phyloP scores from a whole-genome alignment of 495 filamentous ascomycete species.

The Aspergillus cavernicola region DNA sequence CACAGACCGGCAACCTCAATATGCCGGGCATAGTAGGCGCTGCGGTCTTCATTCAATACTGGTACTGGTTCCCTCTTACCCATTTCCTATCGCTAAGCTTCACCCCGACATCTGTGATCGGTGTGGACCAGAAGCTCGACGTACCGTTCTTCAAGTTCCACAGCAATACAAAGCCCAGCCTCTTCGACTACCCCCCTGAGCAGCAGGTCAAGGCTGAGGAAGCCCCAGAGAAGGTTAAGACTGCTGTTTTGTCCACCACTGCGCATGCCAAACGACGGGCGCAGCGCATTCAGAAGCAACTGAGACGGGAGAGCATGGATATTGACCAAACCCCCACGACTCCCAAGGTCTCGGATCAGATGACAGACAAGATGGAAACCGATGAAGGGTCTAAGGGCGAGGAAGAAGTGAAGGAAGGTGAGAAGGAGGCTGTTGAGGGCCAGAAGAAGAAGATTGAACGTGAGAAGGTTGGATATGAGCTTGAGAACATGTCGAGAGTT shows the following conservation, averaged over 20 bases:
- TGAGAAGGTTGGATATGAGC: constrained; percentile 92
- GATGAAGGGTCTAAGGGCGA: constrained; percentile 66
- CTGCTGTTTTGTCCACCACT: constrained; percentile 93
- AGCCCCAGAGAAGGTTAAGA: constrained; percentile 89
- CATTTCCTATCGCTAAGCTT: constrained; percentile 96
- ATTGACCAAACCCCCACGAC: constrained; percentile 74
- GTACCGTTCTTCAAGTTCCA: constrained; percentile 96
- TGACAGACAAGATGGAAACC: constrained; percentile 83
- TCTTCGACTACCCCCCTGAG: constrained; percentile 97
- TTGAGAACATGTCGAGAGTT: constrained; percentile 96
- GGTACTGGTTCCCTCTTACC: constrained; percentile 99
- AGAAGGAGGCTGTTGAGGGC: constrained; percentile 55
- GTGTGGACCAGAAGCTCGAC: constrained; percentile 87
- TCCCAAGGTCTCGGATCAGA: constrained; percentile 63
- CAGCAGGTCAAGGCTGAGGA: constrained; percentile 92
- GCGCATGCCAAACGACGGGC: constrained; percentile 94
- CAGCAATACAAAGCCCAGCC: constrained; percentile 86
- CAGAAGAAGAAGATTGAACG: constrained; percentile 86
- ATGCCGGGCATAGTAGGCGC: constrained; percentile 97
- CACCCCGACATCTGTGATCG: constrained; percentile 90
- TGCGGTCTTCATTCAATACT: constrained; percentile 98
- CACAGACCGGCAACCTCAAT: constrained; percentile 95
- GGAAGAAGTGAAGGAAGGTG: constrained; percentile 61
- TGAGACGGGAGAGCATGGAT: constrained; percentile 79
- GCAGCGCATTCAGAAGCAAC: constrained; percentile 66